Evolutionary conservation across 192 early-diverging fungal genomes (phyloP), one percentile per base, ranked within the genome.

Genomic region (Piromyces finnis): DNA sequence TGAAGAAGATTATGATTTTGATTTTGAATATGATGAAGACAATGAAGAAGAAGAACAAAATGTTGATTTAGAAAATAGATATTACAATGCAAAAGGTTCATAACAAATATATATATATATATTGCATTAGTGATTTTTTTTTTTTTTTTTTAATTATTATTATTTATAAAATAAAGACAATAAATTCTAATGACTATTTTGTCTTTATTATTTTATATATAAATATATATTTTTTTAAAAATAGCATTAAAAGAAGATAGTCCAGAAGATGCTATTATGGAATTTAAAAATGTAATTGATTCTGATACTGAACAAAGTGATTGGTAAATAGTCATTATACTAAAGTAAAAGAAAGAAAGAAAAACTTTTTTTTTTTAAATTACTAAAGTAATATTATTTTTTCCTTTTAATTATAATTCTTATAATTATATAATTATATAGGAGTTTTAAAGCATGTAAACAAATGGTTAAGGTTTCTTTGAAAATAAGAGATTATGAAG

Each of bases 371-470:
- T n/a, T n/a, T n/a, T n/a, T n/a, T n/a, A n/a, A n/a, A n/a, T n/a
- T n/a, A n/a, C n/a, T n/a, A n/a, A n/a, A n/a, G n/a, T n/a, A n/a
- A n/a, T n/a, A n/a, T n/a, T n/a, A n/a, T n/a, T n/a, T n/a, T n/a
- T n/a, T n/a, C n/a, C n/a, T n/a, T n/a, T n/a, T n/a, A n/a, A n/a
- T n/a, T n/a, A n/a, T n/a, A n/a, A 77, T 35, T 29, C 37, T 26
- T 13, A 29, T 22, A 28, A 27, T 32, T 6, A 32, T 32, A 32
- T 9, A 32, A 32, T 32, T 32, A n/a, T 29, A 12, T 6, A 95
- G 95, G 95, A 94, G 94, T 28, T 96, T 96, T 85, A 96, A 95
- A 79, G 91, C 95, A 0, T 82, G 93, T 32, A 96, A 96, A 84
- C 95, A 96, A 83, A 94, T 94, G 87, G 88, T 92, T 77, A 96